Evolutionary conservation across 2,329 filamentous ascomycete species (phyloP).

Genomic region (Colletotrichum sp.): DNA sequence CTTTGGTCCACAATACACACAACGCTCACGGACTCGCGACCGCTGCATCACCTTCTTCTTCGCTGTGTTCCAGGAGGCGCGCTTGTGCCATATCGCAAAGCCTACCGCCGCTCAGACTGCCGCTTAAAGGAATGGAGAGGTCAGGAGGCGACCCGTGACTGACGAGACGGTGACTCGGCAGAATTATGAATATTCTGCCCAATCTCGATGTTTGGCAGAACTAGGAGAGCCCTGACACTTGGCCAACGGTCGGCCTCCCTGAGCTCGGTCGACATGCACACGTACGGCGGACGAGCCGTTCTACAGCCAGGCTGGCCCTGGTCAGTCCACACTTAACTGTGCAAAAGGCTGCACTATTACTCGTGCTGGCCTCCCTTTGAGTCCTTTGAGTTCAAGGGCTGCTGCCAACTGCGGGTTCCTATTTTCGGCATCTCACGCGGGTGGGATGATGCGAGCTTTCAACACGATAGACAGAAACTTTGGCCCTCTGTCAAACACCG

Average conservation of each 20-base stretch:
- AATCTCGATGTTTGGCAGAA: neutral
- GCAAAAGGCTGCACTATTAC: neutral
- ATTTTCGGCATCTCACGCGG: slow-evolving; percentile 4
- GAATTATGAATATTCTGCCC: neutral
- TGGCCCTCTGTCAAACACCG: slow-evolving; percentile 7
- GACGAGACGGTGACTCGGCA: slow-evolving; percentile 3
- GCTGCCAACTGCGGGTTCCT: slow-evolving; percentile 6
- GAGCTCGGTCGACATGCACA: neutral
- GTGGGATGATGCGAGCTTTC: neutral
- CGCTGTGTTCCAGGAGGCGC: neutral
- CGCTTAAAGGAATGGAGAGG: neutral
- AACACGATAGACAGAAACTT: neutral
- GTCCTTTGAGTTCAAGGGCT: neutral
- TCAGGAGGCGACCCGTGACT: neutral
- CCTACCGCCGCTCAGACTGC: neutral
- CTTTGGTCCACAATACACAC: neutral
- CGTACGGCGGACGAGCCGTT: neutral
- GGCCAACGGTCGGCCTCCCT: neutral
- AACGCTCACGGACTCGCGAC: neutral
- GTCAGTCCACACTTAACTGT: neutral
- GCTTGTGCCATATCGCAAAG: neutral
- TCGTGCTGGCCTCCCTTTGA: neutral
- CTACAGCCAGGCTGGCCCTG: neutral
- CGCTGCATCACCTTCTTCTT: slow-evolving; percentile 4
- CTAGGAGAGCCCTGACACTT: neutral